phyloP scores from a whole-genome alignment of 2,329 filamentous ascomycete species.

The Ophiostoma piceae region DNA sequence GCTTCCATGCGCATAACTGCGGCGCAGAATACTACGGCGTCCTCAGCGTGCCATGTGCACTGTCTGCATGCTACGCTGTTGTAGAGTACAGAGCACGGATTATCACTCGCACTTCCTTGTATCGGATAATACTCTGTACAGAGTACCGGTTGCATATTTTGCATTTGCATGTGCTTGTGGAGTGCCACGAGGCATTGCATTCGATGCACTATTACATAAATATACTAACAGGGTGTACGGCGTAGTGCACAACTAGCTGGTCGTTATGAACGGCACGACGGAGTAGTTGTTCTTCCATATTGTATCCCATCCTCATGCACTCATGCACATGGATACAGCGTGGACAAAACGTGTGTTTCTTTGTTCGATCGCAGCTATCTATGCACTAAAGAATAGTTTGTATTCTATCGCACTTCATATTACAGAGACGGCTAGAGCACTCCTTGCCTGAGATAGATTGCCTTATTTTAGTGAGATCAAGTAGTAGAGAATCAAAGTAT shows the following conservation, averaged over 20 bases:
- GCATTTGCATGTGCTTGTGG: slow-evolving; percentile 1
- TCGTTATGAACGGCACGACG: background rate
- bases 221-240: background rate
- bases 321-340: background rate
- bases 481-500: too few relatives aligned
- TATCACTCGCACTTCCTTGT: background rate
- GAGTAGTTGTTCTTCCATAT: too few relatives aligned
- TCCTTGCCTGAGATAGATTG: slow-evolving; percentile 3
- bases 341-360: slow-evolving; percentile 11
- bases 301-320: too few relatives aligned
- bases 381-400: background rate
- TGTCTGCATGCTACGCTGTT: background rate
- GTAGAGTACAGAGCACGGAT: too few relatives aligned
- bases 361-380: background rate
- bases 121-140: background rate
- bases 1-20: slow-evolving; percentile 2
- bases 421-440: background rate
- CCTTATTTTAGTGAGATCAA: background rate
- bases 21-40: background rate
- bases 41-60: background rate
- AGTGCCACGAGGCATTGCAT: slow-evolving; percentile 2
- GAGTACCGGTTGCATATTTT: background rate
- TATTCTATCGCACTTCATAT: too few relatives aligned
- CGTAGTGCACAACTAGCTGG: too few relatives aligned
- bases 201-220: background rate